These are phyloP conservation scores for Verticillium nonalfalfae DNA, from an alignment of 2,329 filamentous ascomycete genomes.

Conservation along the genomic window DNA sequence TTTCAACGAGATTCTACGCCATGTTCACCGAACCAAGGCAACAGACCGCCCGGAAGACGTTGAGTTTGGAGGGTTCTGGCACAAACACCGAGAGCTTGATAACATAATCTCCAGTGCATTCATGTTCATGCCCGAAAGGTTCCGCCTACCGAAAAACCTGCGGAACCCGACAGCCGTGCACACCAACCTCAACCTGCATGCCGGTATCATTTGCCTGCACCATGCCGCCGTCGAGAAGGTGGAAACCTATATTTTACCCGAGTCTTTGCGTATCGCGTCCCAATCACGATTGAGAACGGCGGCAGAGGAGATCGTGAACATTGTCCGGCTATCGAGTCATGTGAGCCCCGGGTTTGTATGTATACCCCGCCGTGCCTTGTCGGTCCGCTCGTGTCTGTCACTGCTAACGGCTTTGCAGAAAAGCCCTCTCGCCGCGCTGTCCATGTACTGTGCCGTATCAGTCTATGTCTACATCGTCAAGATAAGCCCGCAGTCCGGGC, in stretches of 20 bases:
- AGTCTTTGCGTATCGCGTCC: slow-evolving; percentile 61
- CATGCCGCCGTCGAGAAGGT: slow-evolving; percentile 82
- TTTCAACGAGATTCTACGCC: slow-evolving; percentile 75
- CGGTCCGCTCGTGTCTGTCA: not conserved
- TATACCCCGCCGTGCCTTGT: not conserved
- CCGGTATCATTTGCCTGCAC: slow-evolving; percentile 81
- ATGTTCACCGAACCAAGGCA: slow-evolving; percentile 66
- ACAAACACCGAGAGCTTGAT: slow-evolving; percentile 75
- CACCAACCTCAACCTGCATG: slow-evolving; percentile 82
- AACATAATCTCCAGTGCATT: slow-evolving; percentile 72
- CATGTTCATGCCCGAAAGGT: slow-evolving; percentile 67
- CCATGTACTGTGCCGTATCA: slow-evolving; percentile 76
- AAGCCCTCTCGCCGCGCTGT: slow-evolving; percentile 75
- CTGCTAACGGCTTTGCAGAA: slow-evolving; percentile 38
- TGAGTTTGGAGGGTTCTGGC: slow-evolving; percentile 75
- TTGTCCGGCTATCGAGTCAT: slow-evolving; percentile 74
- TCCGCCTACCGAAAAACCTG: slow-evolving; percentile 65
- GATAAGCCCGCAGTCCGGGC: slow-evolving; percentile 53
- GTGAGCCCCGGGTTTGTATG: slow-evolving; percentile 61
- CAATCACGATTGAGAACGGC: slow-evolving; percentile 70
- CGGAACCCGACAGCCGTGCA: slow-evolving; percentile 71
- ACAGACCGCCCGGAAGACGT: slow-evolving; percentile 70
- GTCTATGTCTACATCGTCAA: slow-evolving; percentile 79
- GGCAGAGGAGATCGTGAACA: slow-evolving; percentile 76
- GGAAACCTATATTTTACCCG: slow-evolving; percentile 62